Evolutionary conservation across 345 rosid genomes (phyloP), one percentile per base, ranked within the genome.

Genomic region (Chamaenerion angustifolium): DNA sequence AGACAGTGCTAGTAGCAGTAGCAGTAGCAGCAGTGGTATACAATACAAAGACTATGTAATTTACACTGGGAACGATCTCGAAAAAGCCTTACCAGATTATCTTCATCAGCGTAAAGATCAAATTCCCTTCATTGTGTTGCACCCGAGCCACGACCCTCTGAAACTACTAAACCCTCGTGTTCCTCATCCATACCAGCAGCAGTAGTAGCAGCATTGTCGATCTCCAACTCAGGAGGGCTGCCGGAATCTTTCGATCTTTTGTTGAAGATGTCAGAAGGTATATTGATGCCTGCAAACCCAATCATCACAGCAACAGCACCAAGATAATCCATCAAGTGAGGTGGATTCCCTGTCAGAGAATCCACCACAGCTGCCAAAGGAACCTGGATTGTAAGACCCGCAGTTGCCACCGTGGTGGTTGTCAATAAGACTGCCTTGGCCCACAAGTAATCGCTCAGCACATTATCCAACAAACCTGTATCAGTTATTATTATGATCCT

Each of bases 361-460:
- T 92, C 98, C 1, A 92, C 82, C 45, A 92, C 48, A 16, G 96
- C 98, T 48, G 98, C 96, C 68, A 92, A 52, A 6, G 96, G 98
- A 40, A 90, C 98, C 76, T 90, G 98, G 55, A 92, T 82, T 10
- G 95, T 78, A 23, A 87, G 93, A 52, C 96, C 95, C 16, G 96
- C 96, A 2, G 95, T 78, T 45, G 96, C 98, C 13, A 92, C 93
- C 0, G 96, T 92, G 4, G 98, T 80, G 43, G 95, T 82, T 23
- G 98, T 92, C 49, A 86, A 63, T 42, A 90, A 74, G 19, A 90
- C 89, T 4, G 98, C 98, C 69, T 90, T 90, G 3, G 94, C 95
- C 96, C 98, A 86, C 47, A 86, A 63, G 60, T 86, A 86, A 67
- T 92, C 96, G 45, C 96, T 92, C 61, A 92, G 69, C 57, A 92